Conservation (phyloP, 805 yeast species). For the Hanseniaspora occidentalis region DNA sequence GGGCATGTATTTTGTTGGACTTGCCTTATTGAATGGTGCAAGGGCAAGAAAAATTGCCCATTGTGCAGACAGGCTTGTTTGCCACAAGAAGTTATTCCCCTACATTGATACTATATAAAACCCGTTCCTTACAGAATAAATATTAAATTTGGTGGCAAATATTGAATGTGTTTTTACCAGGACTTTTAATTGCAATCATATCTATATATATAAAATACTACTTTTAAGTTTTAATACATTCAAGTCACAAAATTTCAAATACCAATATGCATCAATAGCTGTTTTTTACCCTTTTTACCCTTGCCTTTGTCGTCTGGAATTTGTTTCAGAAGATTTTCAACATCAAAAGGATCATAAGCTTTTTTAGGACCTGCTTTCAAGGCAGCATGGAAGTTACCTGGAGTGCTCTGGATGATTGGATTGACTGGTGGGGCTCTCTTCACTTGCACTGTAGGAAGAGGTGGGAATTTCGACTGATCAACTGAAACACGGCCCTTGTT, state of each 20-base stretch:
- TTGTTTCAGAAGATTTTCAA: conserved; percentile 6
- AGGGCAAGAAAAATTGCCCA: conserved; percentile 58
- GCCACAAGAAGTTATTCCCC: conserved; percentile 38
- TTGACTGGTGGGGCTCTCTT: conserved; percentile 49
- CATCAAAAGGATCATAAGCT: conserved; percentile 5
- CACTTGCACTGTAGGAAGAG: conserved; percentile 29
- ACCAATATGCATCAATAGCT: conserved; percentile 40
- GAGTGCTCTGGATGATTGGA: conserved; percentile 26
- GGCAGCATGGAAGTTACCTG: conserved; percentile 8
- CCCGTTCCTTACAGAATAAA: too few relatives aligned
- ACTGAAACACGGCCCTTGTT: conserved; percentile 12
- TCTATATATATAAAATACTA: too few relatives aligned
- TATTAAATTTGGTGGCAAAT: too few relatives aligned
- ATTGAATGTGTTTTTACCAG: too few relatives aligned
- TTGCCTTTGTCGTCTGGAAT: conserved; percentile 16
- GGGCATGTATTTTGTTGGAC: conserved; percentile 93
- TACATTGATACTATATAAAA: too few relatives aligned
- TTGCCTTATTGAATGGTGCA: conserved; percentile 81
- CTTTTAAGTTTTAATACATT: too few relatives aligned
- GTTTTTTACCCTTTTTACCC: conserved; percentile 36
- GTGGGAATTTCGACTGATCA: conserved; percentile 33
- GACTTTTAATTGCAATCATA: too few relatives aligned
- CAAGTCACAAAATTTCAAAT: conserved; percentile 15
- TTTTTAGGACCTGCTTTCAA: not conserved
- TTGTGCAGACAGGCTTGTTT: conserved; percentile 61